Base-by-base conservation (phyloP, 202 grass and related monocot genomes). In the Saccharum hybrid region DNA sequence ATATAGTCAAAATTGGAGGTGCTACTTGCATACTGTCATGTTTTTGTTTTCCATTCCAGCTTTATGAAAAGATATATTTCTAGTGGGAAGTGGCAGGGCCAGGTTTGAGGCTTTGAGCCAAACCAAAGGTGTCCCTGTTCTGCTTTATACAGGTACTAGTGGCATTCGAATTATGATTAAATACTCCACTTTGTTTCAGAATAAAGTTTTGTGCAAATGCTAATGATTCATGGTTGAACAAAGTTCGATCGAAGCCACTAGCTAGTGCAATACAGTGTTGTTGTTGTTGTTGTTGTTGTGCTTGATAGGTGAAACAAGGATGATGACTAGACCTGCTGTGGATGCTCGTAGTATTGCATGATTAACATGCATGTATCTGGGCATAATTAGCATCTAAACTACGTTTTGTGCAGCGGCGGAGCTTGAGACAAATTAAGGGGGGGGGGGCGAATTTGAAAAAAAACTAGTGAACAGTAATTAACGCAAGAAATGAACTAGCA, bases 91-190 rank as follows among this genome's bases (percentile, higher is more conserved):
- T 59, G 65, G 71, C 39, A 52, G 78, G 61, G 49, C 36, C 66
- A 78, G 68, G 59, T 83, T 69, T 43, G 42, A 71, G 70, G 21
- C 28, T 83, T 70, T 54, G 42, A 72, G 70, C 30, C 28, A 34
- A 80, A 75, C 80, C 52, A 76, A 64, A 83, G 75, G 0, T 37
- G 88, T 81, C 84, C 68, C 11, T 87, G 7, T 66, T 72, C n/a
- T 49, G 57, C 85, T 81, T 84, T 87, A 60, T 60, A 23, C 5
- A 9, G 3, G 2, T 33, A 68, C 68, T 68, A 86, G 88, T 83
- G 77, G 84, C 8, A 15, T 75, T 86, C 37, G 28, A 38, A 75
- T 66, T 60, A 86, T 75, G 60, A 81, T 30, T 52, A 77, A 64
- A 85, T 60, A 48, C 71, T 30, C 36, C 74, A 75, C 67, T 15